Percentiles rank a stretch among this genome's conserved stretches.
Conservation (phyloP, 2,329 filamentous ascomycete species). For the Fusarium temperatum region DNA sequence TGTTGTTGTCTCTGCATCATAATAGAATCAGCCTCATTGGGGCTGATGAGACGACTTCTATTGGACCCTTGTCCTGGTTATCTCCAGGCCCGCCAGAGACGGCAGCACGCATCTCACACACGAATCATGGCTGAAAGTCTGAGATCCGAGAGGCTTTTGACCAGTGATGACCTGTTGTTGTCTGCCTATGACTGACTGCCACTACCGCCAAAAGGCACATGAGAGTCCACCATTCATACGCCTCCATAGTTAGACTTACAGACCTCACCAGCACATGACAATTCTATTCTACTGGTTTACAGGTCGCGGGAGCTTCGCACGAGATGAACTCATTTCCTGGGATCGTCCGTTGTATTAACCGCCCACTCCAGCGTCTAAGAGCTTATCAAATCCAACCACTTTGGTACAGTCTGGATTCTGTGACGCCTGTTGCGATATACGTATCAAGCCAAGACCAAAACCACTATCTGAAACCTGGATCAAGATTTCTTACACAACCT, state of each 20-base stretch:
- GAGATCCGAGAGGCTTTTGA: constrained; percentile 8
- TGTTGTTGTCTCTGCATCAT: constrained; percentile 1
- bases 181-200: not conserved
- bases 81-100: constrained; percentile 20
- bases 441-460: constrained; percentile 1
- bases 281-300: not conserved
- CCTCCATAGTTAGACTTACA: not conserved
- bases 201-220: constrained; percentile 4
- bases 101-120: constrained; percentile 12
- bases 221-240: constrained; percentile 17
- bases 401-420: not conserved
- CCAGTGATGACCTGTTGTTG: not conserved
- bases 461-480: constrained; percentile 13
- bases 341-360: constrained; percentile 24
- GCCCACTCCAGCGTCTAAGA: constrained; percentile 22
- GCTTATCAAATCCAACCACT: not conserved
- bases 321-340: constrained; percentile 35
- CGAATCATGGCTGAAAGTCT: constrained; percentile 21
- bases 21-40: constrained; percentile 29
- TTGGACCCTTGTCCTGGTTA: constrained; percentile 10
- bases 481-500: not conserved
- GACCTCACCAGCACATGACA: constrained; percentile 13
- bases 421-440: not conserved
- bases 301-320: not conserved
- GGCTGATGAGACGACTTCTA: constrained; percentile 11